Conservation (phyloP, 257 asterid genomes). For the Nicotiana tabacum region DNA sequence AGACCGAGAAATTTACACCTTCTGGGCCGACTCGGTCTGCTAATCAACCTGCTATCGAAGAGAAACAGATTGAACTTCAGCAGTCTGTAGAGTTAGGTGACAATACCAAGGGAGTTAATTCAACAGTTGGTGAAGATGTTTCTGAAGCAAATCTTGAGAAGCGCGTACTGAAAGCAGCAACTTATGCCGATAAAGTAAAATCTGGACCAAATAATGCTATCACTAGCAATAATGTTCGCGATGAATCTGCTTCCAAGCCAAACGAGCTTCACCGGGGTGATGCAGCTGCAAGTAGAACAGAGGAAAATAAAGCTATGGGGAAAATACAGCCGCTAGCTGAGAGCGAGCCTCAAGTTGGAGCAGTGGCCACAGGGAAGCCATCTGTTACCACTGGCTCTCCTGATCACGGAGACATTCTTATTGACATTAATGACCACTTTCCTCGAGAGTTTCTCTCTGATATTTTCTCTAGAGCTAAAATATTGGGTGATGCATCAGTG, state of each 20-base stretch:
- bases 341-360: conserved; percentile 32
- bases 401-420: conserved; percentile 63
- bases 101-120: conserved; percentile 25
- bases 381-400: conserved; percentile 27
- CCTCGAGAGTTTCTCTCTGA: conserved; percentile 80
- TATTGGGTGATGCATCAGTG: conserved; percentile 34
- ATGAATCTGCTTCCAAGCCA: conserved; percentile 32
- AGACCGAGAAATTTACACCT: conserved; percentile 27
- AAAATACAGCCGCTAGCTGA: conserved; percentile 21
- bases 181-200: conserved; percentile 30
- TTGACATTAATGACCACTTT: conserved; percentile 78
- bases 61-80: conserved; percentile 24
- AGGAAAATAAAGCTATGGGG: conserved; percentile 22
- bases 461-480: conserved; percentile 60
- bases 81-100: conserved; percentile 24
- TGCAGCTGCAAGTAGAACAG: conserved; percentile 27
- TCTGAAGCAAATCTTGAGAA: conserved; percentile 34
- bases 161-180: conserved; percentile 31
- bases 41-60: conserved; percentile 25
- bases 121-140: conserved; percentile 23
- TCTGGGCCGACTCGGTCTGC: conserved; percentile 25
- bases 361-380: conserved; percentile 36
- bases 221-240: conserved; percentile 21
- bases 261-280: conserved; percentile 29
- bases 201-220: conserved; percentile 24